phyloP scores from a whole-genome alignment of 2,329 filamentous ascomycete species.

The Plenodomus biglobosus region DNA sequence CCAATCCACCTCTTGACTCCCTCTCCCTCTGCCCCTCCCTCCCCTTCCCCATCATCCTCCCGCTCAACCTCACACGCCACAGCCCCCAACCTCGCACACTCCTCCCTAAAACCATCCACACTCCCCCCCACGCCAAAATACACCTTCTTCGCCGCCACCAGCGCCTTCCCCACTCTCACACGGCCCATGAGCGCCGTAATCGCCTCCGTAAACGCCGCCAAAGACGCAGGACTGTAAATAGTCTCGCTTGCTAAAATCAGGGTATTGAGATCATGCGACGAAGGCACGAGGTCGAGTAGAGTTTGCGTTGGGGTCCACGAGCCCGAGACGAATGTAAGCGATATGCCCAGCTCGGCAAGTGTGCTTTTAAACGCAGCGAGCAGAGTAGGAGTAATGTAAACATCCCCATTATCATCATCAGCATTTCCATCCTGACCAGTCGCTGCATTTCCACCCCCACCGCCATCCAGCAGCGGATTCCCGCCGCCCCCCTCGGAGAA shows the following conservation, averaged over 20 bases:
- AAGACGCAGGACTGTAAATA: constrained; percentile 75
- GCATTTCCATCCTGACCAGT: constrained; percentile 1
- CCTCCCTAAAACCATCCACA: constrained; percentile 68
- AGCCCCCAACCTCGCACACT: constrained; percentile 46
- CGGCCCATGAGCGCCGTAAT: constrained; percentile 60
- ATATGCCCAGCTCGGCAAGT: constrained; percentile 56
- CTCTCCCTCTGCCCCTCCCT: constrained; percentile 42
- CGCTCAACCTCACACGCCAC: constrained; percentile 54
- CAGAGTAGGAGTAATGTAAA: constrained; percentile 64
- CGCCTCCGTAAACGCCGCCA: constrained; percentile 68
- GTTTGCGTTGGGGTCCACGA: constrained; percentile 63
- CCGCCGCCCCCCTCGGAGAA: constrained; percentile 11
- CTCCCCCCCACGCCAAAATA: constrained; percentile 87
- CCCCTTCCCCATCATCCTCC: constrained; percentile 53
- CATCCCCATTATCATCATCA: constrained; percentile 50
- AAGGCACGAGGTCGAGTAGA: constrained; percentile 61
- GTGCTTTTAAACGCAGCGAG: constrained; percentile 59
- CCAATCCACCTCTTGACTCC: constrained; percentile 52
- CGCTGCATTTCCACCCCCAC: not conserved
- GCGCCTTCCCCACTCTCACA: constrained; percentile 59
- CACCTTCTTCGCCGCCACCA: constrained; percentile 75
- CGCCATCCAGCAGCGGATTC: constrained; percentile 23
- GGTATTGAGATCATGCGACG: constrained; percentile 43
- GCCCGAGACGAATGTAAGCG: constrained; percentile 69
- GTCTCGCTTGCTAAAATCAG: constrained; percentile 74